phyloP scores from a whole-genome alignment of 306 rosid species.

The Fragaria iinumae region DNA sequence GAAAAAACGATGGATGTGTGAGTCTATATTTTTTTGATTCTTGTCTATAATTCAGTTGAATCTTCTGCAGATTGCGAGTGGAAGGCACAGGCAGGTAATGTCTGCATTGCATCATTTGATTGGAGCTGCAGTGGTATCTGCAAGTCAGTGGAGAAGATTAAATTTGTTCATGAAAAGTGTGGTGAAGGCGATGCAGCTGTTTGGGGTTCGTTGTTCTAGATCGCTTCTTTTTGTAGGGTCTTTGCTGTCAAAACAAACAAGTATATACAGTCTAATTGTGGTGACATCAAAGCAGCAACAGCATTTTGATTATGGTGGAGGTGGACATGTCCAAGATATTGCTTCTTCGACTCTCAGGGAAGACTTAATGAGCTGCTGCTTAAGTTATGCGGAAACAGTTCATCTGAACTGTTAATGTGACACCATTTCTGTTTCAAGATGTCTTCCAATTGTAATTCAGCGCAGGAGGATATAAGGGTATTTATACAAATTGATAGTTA shows the following conservation, averaged over 20 bases:
- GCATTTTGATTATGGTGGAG: conserved; percentile 27
- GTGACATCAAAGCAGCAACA: conserved; percentile 20
- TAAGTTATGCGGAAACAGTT: conserved; percentile 28
- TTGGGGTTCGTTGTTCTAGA: conserved; percentile 73
- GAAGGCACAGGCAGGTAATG: conserved; percentile 96
- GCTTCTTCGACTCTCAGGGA: conserved; percentile 2
- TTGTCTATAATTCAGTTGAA: conserved; percentile 18
- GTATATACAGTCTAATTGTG: conserved; percentile 14
- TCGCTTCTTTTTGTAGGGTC: conserved; percentile 2
- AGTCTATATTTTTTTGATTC: neutral
- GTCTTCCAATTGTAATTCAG: conserved; percentile 17
- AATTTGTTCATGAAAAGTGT: conserved; percentile 82
- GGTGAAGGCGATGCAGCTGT: conserved; percentile 92
- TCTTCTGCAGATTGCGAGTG: conserved; percentile 82
- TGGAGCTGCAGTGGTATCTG: conserved; percentile 99
- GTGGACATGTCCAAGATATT: conserved; percentile 5
- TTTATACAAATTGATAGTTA: neutral
- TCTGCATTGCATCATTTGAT: conserved; percentile 86
- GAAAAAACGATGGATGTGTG: neutral
- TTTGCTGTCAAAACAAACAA: conserved; percentile 17
- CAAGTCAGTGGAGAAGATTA: conserved; percentile 94
- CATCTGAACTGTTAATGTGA: conserved; percentile 20
- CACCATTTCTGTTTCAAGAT: conserved; percentile 18
- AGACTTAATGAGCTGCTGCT: conserved; percentile 29
- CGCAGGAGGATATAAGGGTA: conserved; percentile 6